Evolutionary conservation across 768 basidiomycete genomes (phyloP).

Genomic region (Psilocybe azurescens): DNA sequence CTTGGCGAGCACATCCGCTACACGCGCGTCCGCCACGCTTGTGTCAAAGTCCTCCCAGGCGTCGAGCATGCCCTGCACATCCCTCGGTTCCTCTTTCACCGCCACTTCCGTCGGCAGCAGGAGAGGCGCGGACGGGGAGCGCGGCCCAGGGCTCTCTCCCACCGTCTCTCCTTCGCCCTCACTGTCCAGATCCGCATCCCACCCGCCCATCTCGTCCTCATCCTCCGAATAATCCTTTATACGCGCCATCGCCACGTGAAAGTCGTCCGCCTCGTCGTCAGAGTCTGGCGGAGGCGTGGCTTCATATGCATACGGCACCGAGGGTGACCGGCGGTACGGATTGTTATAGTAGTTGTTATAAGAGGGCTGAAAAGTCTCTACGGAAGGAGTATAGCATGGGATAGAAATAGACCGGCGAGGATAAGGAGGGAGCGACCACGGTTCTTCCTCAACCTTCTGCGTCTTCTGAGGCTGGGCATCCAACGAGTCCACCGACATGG

Average conservation of each 20-base stretch:
- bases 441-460: constrained; percentile 37
- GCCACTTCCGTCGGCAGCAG: constrained; percentile 28
- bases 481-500: constrained; percentile 49
- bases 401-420: constrained; percentile 63
- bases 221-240: constrained; percentile 35
- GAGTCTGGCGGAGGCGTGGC: constrained; percentile 79
- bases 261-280: constrained; percentile 63
- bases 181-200: constrained; percentile 52
- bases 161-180: constrained; percentile 64
- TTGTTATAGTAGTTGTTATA: constrained; percentile 28
- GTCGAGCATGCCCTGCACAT: constrained; percentile 69
- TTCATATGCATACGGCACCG: constrained; percentile 52
- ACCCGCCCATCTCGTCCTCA: constrained; percentile 39
- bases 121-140: constrained; percentile 64
- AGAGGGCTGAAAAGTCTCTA: constrained; percentile 38
- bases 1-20: constrained; percentile 47
- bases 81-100: constrained; percentile 66
- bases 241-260: constrained; percentile 48
- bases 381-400: constrained; percentile 56
- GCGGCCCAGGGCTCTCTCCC: constrained; percentile 68
- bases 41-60: constrained; percentile 72
- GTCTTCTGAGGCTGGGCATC: constrained; percentile 39
- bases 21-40: constrained; percentile 39
- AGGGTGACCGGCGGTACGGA: constrained; percentile 59
- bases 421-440: constrained; percentile 60